A percentile compares a stretch with the other conserved stretches of the same genome.
Evolutionary conservation across 768 basidiomycete genomes (phyloP).

Genomic region (Pisolithus microcarpus): DNA sequence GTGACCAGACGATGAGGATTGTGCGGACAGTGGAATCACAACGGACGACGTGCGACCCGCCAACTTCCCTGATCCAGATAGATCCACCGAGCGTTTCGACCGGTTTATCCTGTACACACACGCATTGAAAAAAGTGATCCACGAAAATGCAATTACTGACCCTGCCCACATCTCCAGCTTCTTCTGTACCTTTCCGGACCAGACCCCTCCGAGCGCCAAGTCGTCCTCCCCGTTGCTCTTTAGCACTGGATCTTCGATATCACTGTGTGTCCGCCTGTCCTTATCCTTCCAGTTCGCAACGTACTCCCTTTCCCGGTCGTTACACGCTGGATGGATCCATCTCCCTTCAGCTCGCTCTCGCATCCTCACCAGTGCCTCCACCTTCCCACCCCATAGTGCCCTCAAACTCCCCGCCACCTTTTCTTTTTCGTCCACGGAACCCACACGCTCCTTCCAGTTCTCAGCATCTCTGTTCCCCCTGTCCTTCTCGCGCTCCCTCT

Average conservation of each 20-base stretch:
- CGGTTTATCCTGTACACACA: constrained; percentile 28
- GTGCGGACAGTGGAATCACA: constrained; percentile 25
- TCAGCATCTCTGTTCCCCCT: constrained; percentile 31
- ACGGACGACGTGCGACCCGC: constrained; percentile 21
- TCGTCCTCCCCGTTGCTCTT: constrained; percentile 26
- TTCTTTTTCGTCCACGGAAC: constrained; percentile 28
- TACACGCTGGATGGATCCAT: constrained; percentile 9
- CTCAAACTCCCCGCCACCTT: constrained; percentile 26
- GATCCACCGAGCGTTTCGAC: constrained; percentile 25
- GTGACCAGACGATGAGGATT: constrained; percentile 30
- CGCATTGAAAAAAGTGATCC: not conserved
- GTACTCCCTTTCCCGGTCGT: constrained; percentile 20
- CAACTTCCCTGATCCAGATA: constrained; percentile 17
- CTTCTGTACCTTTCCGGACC: constrained; percentile 38
- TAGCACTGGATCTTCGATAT: constrained; percentile 19
- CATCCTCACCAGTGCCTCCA: constrained; percentile 21
- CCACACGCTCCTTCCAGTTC: constrained; percentile 20
- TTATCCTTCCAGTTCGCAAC: constrained; percentile 24
- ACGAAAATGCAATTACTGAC: constrained; percentile 24
- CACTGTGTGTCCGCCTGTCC: constrained; percentile 25
- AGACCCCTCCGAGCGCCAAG: constrained; percentile 27
- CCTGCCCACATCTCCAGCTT: constrained; percentile 45
- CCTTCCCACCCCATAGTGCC: constrained; percentile 28
- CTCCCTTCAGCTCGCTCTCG: constrained; percentile 22
- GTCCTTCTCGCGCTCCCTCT: constrained; percentile 32